Base-by-base conservation (phyloP, 805 yeast genomes). In the Metschnikowia cubensis region DNA sequence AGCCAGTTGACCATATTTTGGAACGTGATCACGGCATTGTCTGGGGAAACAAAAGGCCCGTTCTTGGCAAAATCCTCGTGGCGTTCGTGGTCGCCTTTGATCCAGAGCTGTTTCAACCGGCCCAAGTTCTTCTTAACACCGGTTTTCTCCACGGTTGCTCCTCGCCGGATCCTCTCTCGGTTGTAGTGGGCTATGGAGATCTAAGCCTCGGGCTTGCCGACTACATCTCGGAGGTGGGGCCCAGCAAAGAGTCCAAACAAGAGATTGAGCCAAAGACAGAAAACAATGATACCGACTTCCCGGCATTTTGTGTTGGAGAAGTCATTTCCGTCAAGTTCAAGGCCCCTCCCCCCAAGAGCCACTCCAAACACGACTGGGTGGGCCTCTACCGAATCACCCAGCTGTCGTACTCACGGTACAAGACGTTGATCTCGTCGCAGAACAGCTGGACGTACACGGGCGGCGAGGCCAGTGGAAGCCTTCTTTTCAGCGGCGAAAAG, bases 131-230 rank as follows among this genome's bases (percentile, higher is more conserved):
- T 94, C 67, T 87, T 87, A 0, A 94, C 96, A 6, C 89, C 94
- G 0, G 97, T 88, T 60, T 94, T 94, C 61, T 94, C 99, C 15
- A 90, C 94, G 11, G 91, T 85, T 0, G 86, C 89, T n/a, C 98
- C 98, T 36, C 85, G 77, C 57, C 84, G 79, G 39, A 94, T 88
- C 45, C 97, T 76, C 55, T 90, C 97, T 56, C 99, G 77, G 62
- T 92, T 94, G 60, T 85, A 84, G 61, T 92, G 96, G 1, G 99
- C 96, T 14, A 89, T 91, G 1, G 94, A 84, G 11, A 89, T 79
- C 98, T 98, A 94, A 6, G 96, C 95, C 59, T 92, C 97, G 1
- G 98, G 97, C 65, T 94, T 92, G 0, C 97, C 35, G 68, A 69
- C 34, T 71, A 70, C 52, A 58, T 59, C 18, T 50, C 73, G 41